Percentiles rank a stretch among this genome's conserved stretches.
Evolutionary conservation across 345 rosid species (phyloP).

Genomic region (Dovyalis caffra): DNA sequence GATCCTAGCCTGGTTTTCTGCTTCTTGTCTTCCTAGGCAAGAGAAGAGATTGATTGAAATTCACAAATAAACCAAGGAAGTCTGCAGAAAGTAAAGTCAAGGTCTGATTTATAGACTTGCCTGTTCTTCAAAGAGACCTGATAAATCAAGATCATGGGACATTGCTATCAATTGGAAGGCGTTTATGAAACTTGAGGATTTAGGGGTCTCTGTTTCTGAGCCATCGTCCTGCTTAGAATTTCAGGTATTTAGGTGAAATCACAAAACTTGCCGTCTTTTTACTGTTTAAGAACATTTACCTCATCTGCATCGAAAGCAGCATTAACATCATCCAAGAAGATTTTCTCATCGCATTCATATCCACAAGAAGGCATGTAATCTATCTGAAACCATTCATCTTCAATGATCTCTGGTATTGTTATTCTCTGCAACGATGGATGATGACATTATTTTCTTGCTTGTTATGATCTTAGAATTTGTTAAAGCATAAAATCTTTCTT

Average conservation of each 20-base stretch:
- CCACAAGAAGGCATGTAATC: conserved; percentile 54
- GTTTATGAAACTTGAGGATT: conserved; percentile 71
- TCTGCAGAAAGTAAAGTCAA: neutral
- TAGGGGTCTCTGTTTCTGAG: conserved; percentile 36
- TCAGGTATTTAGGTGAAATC: conserved; percentile 10
- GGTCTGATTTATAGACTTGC: conserved; percentile 35
- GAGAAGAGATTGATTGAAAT: conserved; percentile 4
- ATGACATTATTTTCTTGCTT: neutral
- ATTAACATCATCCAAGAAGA: conserved; percentile 47
- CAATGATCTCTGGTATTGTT: conserved; percentile 58
- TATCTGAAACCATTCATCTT: conserved; percentile 77
- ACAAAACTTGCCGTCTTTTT: neutral
- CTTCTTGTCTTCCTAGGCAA: conserved; percentile 57
- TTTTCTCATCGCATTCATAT: conserved; percentile 34
- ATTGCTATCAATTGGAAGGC: conserved; percentile 92
- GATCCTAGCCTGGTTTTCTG: conserved; percentile 69
- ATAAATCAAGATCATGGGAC: conserved; percentile 90
- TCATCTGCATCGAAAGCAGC: conserved; percentile 56
- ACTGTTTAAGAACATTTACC: conserved; percentile 37
- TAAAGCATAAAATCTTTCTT: neutral
- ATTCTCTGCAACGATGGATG: conserved; percentile 48
- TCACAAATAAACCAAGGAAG: conserved; percentile 10
- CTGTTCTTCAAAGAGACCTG: conserved; percentile 85
- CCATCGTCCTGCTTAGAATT: conserved; percentile 51
- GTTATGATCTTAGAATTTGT: neutral